A percentile compares a stretch with the other conserved stretches of the same genome.
Conservation (phyloP, 2,329 filamentous ascomycete genomes). For the Colletotrichum orchidophilum region DNA sequence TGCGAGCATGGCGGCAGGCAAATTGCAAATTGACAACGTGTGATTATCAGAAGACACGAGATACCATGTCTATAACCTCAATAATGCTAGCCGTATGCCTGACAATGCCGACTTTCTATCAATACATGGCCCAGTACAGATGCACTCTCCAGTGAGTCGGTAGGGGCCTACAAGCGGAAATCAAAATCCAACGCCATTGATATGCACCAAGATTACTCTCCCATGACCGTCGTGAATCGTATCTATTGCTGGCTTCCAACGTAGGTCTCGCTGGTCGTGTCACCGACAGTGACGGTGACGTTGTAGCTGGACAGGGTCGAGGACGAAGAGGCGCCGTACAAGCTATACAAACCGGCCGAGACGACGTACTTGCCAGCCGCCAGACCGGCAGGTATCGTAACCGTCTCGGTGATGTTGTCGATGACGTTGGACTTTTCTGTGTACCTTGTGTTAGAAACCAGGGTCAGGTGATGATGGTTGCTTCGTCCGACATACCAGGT, state of each 20-base stretch:
- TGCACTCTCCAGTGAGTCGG: too few species aligned
- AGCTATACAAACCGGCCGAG: conserved; percentile 40
- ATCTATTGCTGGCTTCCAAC: conserved; percentile 45
- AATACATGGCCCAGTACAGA: not conserved
- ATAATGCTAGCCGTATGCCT: too few species aligned
- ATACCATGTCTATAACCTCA: too few species aligned
- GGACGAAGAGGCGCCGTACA: conserved; percentile 38
- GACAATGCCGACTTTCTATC: too few species aligned
- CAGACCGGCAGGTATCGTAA: conserved; percentile 39
- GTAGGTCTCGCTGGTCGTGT: conserved; percentile 38
- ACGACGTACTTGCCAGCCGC: conserved; percentile 38
- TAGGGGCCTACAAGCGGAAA: not conserved
- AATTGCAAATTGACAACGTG: too few species aligned
- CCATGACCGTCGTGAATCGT: not conserved
- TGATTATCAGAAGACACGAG: too few species aligned
- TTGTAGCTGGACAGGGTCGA: conserved; percentile 39
- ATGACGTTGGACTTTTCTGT: conserved; percentile 40
- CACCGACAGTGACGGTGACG: conserved; percentile 39
- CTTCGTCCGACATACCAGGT: conserved; percentile 38
- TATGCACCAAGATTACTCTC: not conserved
- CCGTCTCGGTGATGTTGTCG: conserved; percentile 38
- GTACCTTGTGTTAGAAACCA: not conserved
- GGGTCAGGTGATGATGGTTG: too few species aligned
- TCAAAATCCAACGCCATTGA: not conserved
- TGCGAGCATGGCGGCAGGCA: too few species aligned